Conservation (phyloP, 805 yeast genomes). For the Metschnikowia vanudenii region DNA sequence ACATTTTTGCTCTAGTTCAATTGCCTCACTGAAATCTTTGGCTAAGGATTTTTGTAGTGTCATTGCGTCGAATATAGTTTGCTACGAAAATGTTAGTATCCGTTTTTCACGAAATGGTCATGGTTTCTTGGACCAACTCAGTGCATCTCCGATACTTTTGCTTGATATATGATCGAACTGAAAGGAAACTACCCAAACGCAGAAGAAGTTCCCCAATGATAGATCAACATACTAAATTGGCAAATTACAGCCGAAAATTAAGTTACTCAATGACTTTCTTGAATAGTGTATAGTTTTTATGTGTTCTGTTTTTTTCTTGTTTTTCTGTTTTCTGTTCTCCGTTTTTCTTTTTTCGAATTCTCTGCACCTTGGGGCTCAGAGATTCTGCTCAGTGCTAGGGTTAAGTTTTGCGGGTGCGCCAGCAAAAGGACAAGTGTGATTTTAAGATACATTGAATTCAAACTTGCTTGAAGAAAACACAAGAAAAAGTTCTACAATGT, state of each 20-base stretch:
- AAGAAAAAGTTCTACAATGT: too few relatives aligned
- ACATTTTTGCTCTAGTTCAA: slow-evolving; percentile 36
- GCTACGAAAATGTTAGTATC: slow-evolving; percentile 21
- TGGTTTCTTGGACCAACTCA: slow-evolving; percentile 12
- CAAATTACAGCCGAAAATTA: neutral
- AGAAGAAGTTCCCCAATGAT: neutral
- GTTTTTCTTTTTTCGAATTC: too few relatives aligned
- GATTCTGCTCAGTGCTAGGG: too few relatives aligned
- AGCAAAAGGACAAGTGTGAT: too few relatives aligned
- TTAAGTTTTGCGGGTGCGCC: too few relatives aligned
- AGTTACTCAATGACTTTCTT: too few relatives aligned
- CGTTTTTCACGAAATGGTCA: slow-evolving; percentile 30
- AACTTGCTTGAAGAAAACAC: too few relatives aligned
- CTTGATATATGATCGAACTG: slow-evolving; percentile 11
- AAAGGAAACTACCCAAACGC: neutral
- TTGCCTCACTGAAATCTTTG: slow-evolving; percentile 29
- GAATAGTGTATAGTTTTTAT: too few relatives aligned
- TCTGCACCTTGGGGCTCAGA: too few relatives aligned
- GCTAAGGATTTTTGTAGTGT: slow-evolving; percentile 13
- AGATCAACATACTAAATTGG: slow-evolving; percentile 9
- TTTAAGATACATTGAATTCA: too few relatives aligned
- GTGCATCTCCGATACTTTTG: slow-evolving; percentile 28
- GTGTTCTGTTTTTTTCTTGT: too few relatives aligned
- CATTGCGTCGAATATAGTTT: slow-evolving; percentile 1
- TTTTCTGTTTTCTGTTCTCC: too few relatives aligned